Evolutionary conservation across 1,284 basidiomycete genomes (phyloP).

Genomic region (Rhodotorula sp.): DNA sequence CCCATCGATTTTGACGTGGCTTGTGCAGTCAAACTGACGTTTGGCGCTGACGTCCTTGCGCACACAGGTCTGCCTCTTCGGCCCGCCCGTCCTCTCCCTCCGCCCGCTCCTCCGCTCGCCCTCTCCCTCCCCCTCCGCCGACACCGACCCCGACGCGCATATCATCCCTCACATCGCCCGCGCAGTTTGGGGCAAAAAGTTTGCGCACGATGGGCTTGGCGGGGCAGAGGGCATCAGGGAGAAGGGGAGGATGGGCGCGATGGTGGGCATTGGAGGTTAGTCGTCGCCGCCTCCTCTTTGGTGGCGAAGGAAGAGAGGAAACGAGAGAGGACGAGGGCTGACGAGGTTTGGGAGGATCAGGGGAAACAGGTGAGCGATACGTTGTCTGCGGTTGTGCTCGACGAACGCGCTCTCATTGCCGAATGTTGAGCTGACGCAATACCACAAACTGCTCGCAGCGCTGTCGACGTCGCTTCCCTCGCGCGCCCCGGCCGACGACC

Average conservation of each 20-base stretch:
- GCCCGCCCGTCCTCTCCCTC: conserved; percentile 76
- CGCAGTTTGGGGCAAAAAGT: conserved; percentile 72
- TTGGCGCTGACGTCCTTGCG: neutral
- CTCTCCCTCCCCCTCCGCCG: conserved; percentile 47
- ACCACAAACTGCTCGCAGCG: too few relatives aligned
- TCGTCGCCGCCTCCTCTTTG: too few relatives aligned
- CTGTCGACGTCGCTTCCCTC: too few relatives aligned
- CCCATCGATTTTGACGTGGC: too few relatives aligned
- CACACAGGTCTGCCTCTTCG: conserved; percentile 76
- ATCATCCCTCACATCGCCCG: conserved; percentile 63
- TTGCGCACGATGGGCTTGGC: conserved; percentile 80
- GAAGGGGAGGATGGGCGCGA: conserved; percentile 67
- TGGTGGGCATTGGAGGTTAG: conserved; percentile 77
- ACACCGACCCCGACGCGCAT: conserved; percentile 57
- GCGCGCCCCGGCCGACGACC: neutral
- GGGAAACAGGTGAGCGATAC: conserved; percentile 10
- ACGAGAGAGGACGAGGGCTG: neutral
- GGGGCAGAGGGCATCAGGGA: conserved; percentile 61
- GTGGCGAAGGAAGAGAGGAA: neutral
- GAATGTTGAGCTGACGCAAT: neutral
- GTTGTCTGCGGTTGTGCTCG: too few relatives aligned
- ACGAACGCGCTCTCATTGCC: neutral
- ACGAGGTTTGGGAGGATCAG: neutral
- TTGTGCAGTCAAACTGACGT: neutral
- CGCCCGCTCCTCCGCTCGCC: conserved; percentile 69